Base-by-base conservation (phyloP, 1,139 yeast species). In the Pichia sp. region DNA sequence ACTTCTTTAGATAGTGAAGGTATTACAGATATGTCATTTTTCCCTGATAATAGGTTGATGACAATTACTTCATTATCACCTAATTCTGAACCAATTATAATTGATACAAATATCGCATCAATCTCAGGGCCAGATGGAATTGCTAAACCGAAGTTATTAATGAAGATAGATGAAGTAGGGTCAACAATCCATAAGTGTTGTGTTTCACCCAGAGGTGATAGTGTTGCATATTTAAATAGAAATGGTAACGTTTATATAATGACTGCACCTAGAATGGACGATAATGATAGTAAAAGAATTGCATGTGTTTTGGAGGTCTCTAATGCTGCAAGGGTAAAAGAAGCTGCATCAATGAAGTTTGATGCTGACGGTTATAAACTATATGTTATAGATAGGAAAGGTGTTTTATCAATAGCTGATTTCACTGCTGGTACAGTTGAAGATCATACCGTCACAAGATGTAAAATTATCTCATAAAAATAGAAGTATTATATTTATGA, bases 341-440 rank as follows among this genome's bases (percentile, higher is more conserved):
- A 83, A 57, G 76, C 94, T 2, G 96, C 96, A 0, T 72, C 92
- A 1, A 63, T 89, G 48, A 67, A 73, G 44, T 90, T 87, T 59
- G 81, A 90, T 29, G 72, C 78, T 3, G 87, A 85, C 57, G 97
- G 97, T 0, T 90, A 90, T 39, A 80, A 80, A 51, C 68, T 90
- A 23, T 82, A 79, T 54, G 73, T 80, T 5, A 73, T 87, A 11
- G 97, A 90, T 62, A 69, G 96, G 35, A 86, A 84, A 56, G 97
- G 97, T 0, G 64, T 78, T 1, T 68, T 89, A 41, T 79, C 80
- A 53, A 76, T 87, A 25, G 87, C 85, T 57, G 97, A 90, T 62
- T 90, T 87, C 63, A 86, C 95, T 16, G 90, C 89, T 45, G 96
- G 95, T 4, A 65, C 80, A 12, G 92, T 94, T 1, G 80, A 78